A percentile compares a stretch with the other conserved stretches of the same genome.
phyloP scores from a whole-genome alignment of 768 basidiomycete genomes.

The Boletus patriciae region DNA sequence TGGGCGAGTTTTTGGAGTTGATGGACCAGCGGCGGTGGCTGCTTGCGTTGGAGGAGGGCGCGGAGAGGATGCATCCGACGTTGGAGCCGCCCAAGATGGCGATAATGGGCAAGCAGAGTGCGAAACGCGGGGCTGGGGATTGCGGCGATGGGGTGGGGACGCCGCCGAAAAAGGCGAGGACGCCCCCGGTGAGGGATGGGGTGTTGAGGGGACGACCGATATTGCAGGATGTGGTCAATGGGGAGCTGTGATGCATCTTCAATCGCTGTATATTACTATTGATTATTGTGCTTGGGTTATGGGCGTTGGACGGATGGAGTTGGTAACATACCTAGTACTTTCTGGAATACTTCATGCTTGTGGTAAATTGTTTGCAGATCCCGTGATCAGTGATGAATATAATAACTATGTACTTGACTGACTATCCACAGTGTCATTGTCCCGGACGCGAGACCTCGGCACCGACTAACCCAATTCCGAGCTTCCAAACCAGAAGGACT shows the following conservation, averaged over 20 bases:
- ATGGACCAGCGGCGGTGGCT: constrained; percentile 78
- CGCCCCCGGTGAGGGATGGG: constrained; percentile 35
- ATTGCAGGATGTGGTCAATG: constrained; percentile 59
- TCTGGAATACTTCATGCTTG: too few relatives aligned
- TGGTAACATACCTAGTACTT: too few relatives aligned
- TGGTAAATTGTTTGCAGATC: too few relatives aligned
- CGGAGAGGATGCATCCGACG: constrained; percentile 52
- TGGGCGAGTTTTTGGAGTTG: constrained; percentile 74
- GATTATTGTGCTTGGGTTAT: background rate
- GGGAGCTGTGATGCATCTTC: constrained; percentile 21
- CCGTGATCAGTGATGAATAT: too few relatives aligned
- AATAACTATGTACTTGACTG: too few relatives aligned
- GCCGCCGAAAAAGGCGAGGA: constrained; percentile 41
- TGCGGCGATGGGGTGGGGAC: constrained; percentile 1
- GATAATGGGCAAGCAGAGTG: constrained; percentile 13
- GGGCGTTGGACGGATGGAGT: too few relatives aligned
- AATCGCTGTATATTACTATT: background rate
- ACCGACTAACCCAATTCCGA: too few relatives aligned
- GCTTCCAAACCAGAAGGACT: too few relatives aligned
- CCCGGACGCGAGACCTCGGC: too few relatives aligned
- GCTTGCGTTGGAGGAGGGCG: constrained; percentile 51
- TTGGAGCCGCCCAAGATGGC: constrained; percentile 17
- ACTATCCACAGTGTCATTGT: too few relatives aligned
- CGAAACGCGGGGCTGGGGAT: constrained; percentile 13
- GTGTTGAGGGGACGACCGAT: constrained; percentile 58